A percentile compares a stretch with the other conserved stretches of the same genome.
These are phyloP conservation scores for Arachnomyces sp. DNA, from an alignment of 2,329 filamentous ascomycete genomes.

Conservation along the genomic window DNA sequence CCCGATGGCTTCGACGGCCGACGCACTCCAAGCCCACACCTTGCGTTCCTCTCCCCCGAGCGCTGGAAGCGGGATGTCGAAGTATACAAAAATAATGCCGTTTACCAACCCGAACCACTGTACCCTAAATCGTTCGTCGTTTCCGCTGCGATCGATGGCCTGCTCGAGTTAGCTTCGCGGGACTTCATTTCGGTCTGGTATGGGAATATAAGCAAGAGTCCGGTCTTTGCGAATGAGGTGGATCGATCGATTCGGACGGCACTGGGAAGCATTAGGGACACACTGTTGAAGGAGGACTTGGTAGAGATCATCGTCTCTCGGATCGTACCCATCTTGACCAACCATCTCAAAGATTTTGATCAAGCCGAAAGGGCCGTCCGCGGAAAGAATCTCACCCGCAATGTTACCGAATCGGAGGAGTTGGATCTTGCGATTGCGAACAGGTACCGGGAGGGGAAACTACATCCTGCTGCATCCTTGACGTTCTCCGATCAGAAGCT, in stretches of 20 bases:
- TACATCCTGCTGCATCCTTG: slow-evolving; percentile 78
- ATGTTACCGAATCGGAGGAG: slow-evolving; percentile 92
- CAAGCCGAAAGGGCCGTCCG: slow-evolving; percentile 80
- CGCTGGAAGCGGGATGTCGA: slow-evolving; percentile 64
- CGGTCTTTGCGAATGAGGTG: slow-evolving; percentile 75
- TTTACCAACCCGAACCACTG: slow-evolving; percentile 61
- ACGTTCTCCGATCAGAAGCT: slow-evolving; percentile 76
- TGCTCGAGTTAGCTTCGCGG: slow-evolving; percentile 66
- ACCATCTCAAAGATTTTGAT: slow-evolving; percentile 83
- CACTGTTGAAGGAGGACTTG: slow-evolving; percentile 67
- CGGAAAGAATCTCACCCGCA: slow-evolving; percentile 77
- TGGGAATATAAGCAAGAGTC: slow-evolving; percentile 68
- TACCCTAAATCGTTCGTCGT: slow-evolving; percentile 69
- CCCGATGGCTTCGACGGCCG: slow-evolving; percentile 34
- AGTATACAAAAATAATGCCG: slow-evolving; percentile 55
- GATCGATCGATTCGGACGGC: slow-evolving; percentile 70
- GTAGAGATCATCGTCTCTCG: slow-evolving; percentile 74
- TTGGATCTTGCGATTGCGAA: slow-evolving; percentile 90
- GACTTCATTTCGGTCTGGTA: slow-evolving; percentile 92
- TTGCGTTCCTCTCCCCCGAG: slow-evolving; percentile 53
- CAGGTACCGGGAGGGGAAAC: slow-evolving; percentile 79
- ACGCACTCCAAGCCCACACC: slow-evolving; percentile 28
- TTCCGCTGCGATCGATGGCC: slow-evolving; percentile 67
- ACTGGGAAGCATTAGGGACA: slow-evolving; percentile 61
- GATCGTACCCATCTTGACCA: slow-evolving; percentile 78